Base-by-base conservation (phyloP, 805 yeast species). In the Kluyveromyces wickerhamii region DNA sequence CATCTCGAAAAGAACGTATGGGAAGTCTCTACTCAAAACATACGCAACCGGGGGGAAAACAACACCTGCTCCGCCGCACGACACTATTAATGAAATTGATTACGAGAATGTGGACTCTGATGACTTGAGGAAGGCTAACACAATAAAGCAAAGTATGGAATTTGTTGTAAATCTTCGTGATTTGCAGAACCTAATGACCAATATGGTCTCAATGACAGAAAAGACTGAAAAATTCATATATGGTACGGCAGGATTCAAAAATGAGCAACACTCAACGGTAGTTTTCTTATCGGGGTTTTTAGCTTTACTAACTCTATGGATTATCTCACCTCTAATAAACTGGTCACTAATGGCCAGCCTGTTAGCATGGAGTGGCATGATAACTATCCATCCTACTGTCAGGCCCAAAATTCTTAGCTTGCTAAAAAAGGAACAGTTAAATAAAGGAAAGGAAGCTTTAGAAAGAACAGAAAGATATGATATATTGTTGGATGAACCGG, bases 401-500 rank as follows among this genome's bases (percentile, higher is more conserved):
- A 42, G 53, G 24, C 55, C 55, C 9, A 42, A 42, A 18, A 38
- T 60, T 5, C 43, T 51, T 14, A 44, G 52, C 25, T 35, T 58
- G 35, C 62, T 30, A 58, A 58, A 29, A 49, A 55, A 37, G 17
- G 41, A 29, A 11, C 35, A 34, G 20, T 38, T 57, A 4, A 51
- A 63, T 4, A 60, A 59, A 10, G 36, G 40, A 11, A 37, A 30
- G 19, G 36, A 36, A 26, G 41, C 19, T 18, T 21, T 40, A 24
- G 69, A 67, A 34, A 52, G 68, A 34, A 53, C 60, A 15, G 40
- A 38, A 20, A 26, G 35, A 7, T 32, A 32, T 13, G 74, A 74
- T 41, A 72, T 87, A 7, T 62, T 83, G n/a, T 69, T 79, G 16
- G 94, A 84, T 50, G 86, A 78, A 38, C 60, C 70, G 0, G 79